Evolutionary conservation across 2,329 filamentous ascomycete species (phyloP).

Genomic region (Alternaria ventricosa): DNA sequence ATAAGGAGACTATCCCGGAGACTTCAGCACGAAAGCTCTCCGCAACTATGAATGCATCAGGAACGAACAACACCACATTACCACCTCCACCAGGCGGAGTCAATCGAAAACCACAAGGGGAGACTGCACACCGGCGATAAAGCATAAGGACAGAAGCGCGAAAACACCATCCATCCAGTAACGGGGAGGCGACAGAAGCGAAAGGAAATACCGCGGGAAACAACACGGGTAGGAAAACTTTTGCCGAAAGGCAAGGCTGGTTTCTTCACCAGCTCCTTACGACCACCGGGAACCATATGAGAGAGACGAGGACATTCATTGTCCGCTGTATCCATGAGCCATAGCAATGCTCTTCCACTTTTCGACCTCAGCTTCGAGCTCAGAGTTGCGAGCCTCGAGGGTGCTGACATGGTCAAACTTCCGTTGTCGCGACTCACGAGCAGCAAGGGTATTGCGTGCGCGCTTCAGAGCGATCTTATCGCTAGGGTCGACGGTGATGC

Average conservation of each 20-base stretch:
- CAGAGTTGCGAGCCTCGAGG: constrained; percentile 74
- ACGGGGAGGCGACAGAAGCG: constrained; percentile 5
- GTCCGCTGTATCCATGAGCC: constrained; percentile 47
- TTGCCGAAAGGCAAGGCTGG: constrained; percentile 36
- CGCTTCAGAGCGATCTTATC: constrained; percentile 89
- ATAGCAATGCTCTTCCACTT: constrained; percentile 52
- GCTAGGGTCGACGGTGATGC: constrained; percentile 75
- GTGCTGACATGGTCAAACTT: constrained; percentile 79
- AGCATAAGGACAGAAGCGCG: constrained; percentile 19
- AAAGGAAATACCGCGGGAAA: constrained; percentile 9
- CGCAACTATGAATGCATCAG: not conserved
- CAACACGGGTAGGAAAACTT: constrained; percentile 30
- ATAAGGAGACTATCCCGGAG: constrained; percentile 24
- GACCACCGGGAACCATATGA: constrained; percentile 38
- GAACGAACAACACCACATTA: constrained; percentile 16
- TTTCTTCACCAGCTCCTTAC: constrained; percentile 48
- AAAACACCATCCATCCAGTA: constrained; percentile 16
- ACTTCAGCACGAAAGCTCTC: constrained; percentile 17
- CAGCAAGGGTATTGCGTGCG: constrained; percentile 89
- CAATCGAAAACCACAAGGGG: constrained; percentile 43
- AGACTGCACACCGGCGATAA: constrained; percentile 44
- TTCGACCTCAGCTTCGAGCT: constrained; percentile 63
- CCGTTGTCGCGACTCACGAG: constrained; percentile 88
- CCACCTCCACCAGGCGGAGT: constrained; percentile 44
- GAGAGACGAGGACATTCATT: constrained; percentile 40